Conservation (phyloP, 2,329 filamentous ascomycete genomes). For the Neonectria neomacrospora region DNA sequence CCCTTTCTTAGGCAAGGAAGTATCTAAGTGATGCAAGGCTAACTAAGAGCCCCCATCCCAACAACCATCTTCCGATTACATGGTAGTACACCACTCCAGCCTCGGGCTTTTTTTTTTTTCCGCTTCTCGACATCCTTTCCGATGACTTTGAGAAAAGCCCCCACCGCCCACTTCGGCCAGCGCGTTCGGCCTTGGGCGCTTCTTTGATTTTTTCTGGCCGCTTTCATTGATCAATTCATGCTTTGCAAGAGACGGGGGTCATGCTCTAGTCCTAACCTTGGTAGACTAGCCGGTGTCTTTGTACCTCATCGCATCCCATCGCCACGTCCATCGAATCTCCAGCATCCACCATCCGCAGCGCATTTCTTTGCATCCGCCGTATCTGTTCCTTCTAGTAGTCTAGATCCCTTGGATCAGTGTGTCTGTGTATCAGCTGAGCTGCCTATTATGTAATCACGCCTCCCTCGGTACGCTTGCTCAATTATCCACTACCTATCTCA, state of each 20-base stretch:
- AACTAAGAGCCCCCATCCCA: too few species aligned
- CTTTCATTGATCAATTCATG: constrained; percentile 5
- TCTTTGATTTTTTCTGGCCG: neutral
- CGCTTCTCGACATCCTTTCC: neutral
- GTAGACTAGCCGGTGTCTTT: neutral
- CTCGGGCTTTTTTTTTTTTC: neutral
- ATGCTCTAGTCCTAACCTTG: neutral
- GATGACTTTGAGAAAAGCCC: neutral
- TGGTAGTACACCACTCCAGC: too few species aligned
- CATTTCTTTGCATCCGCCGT: neutral
- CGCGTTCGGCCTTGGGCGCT: neutral
- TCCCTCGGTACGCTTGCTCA: neutral
- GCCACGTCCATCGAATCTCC: neutral
- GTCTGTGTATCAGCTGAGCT: neutral
- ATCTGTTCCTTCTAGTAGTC: neutral
- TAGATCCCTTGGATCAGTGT: neutral
- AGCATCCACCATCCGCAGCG: constrained; percentile 1
- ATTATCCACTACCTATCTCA: neutral
- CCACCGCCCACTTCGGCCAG: neutral
- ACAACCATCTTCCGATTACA: too few species aligned
- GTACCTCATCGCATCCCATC: neutral
- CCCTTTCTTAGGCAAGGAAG: neutral
- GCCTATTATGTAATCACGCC: neutral
- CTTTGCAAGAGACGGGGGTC: neutral
- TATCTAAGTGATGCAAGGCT: too few species aligned